phyloP scores from a whole-genome alignment of 345 rosid species.

The Melastoma malabathricum region DNA sequence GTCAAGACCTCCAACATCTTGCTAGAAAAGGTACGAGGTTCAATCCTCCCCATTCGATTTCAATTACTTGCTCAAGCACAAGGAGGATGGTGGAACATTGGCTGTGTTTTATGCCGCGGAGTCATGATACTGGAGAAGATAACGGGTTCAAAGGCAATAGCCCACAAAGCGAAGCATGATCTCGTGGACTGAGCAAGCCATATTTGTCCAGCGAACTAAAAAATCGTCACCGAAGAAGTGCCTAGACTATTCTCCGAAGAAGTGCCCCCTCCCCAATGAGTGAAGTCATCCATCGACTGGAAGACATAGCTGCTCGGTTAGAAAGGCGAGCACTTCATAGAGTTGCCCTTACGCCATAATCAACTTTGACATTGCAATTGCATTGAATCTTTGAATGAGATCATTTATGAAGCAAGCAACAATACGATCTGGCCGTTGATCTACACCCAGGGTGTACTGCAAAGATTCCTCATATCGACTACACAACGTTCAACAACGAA shows the following conservation, averaged over 20 bases:
- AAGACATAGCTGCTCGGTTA: not conserved
- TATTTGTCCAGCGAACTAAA: not conserved
- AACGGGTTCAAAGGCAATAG: not conserved
- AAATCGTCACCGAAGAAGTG: not conserved
- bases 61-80: too few relatives aligned
- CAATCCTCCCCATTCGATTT: too few relatives aligned
- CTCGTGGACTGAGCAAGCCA: not conserved
- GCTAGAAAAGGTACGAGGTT: conserved; percentile 6
- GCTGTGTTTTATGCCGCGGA: conserved; percentile 5
- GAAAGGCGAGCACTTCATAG: too few relatives aligned
- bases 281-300: not conserved
- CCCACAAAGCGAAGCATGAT: not conserved
- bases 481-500: too few relatives aligned
- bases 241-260: not conserved
- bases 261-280: conserved; percentile 4
- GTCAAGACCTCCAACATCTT: conserved; percentile 6
- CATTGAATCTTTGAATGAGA: too few relatives aligned
- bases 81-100: not conserved
- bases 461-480: too few relatives aligned
- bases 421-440: too few relatives aligned
- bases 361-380: too few relatives aligned
- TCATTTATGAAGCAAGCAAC: too few relatives aligned
- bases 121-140: conserved; percentile 5
- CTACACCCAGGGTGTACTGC: too few relatives aligned
- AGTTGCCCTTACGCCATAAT: too few relatives aligned